Conservation (phyloP, 306 rosid genomes). For the Ormosia semicastrata region DNA sequence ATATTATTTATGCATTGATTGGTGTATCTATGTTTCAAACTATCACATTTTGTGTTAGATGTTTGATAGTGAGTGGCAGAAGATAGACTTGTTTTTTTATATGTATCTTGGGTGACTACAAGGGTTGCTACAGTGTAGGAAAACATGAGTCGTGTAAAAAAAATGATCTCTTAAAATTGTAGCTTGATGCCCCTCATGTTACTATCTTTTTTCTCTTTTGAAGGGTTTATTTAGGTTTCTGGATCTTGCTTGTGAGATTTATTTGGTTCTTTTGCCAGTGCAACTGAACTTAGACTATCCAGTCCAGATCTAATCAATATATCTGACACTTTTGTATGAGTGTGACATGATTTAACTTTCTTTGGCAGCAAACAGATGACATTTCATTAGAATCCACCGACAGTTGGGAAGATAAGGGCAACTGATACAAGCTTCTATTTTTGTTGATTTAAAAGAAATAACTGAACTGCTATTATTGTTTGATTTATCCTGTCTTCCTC, state of each 20-base stretch:
- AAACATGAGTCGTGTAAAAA: neutral
- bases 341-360: neutral
- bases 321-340: neutral
- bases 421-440: neutral
- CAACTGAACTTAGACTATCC: neutral
- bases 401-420: neutral
- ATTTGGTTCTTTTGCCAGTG: neutral
- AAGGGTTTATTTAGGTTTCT: neutral
- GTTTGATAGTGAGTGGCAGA: constrained; percentile 9
- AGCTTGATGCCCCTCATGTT: neutral
- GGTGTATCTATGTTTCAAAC: neutral
- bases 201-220: neutral
- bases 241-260: neutral
- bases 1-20: neutral
- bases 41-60: neutral
- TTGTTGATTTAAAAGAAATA: neutral
- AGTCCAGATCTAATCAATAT: neutral
- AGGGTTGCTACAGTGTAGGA: neutral
- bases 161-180: neutral
- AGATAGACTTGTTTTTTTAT: neutral
- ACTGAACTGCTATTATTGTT: neutral
- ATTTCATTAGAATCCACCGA: constrained; percentile 7
- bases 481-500: neutral
- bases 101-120: neutral
- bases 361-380: neutral